Base-by-base conservation (phyloP, 495 filamentous ascomycete genomes). In the Daldinia childiae region DNA sequence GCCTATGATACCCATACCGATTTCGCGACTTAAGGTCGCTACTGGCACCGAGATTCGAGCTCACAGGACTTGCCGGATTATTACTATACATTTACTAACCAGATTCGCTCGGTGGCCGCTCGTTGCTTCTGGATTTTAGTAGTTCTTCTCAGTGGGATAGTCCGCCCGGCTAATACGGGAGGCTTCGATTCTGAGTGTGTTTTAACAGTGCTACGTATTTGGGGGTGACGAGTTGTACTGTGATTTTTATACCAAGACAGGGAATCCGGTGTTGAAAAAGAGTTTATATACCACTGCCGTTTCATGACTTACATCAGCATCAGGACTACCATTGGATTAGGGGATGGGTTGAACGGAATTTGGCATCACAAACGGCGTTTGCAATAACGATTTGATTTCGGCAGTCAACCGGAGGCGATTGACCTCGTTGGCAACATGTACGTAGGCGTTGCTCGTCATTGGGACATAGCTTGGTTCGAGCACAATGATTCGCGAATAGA, bases 281-380 rank as follows among this genome's bases (percentile, higher is more conserved):
- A 56, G 51, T 62, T 66, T 67, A 72, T 71, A 72, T 69, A 73
- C 71, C 71, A 73, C 62, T 66, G 54, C 71, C 62, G 71, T 73
- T 73, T 73, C 66, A 66, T 69, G 66, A 73, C 66, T 69, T 73
- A 73, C 66, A 69, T 64, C 66, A 73, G 71, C 71, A 73, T 73
- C 62, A 63, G 71, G 71, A 73, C 55, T 60, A 56, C 66, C 71
- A 73, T 69, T 64, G 71, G 62, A 58, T 66, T 66, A 69, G 38
- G 66, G 70, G 71, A 39, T 58, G 65, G 71, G 66, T 73, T 73
- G 71, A 69, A 62, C 62, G 71, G 71, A 73, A 73, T 73, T 73
- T 73, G 71, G 71, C 71, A 73, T 73, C 62, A 69, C 62, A 73
- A 69, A 55, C 71, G 71, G 71, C 71, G 71, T 73, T 73, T 66